Evolutionary conservation across 352 stramenopile genomes (phyloP), one percentile per base, ranked within the genome.

Genomic region (Phytophthora multivora): DNA sequence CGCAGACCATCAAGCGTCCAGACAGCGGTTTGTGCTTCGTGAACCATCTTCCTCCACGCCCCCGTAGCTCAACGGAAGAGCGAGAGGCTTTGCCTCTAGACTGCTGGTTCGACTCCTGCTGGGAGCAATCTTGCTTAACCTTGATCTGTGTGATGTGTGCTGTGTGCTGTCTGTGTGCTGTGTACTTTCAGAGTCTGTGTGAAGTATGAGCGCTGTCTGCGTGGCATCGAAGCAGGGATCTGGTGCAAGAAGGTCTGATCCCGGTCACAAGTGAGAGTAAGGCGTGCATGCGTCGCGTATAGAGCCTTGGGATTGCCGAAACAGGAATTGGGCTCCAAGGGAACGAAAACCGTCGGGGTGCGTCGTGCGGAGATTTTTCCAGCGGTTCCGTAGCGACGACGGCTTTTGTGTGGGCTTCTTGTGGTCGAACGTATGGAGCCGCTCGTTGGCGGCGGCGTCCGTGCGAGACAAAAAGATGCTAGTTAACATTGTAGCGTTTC

Each of bases 391-490:
- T 2, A 40, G 16, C 10, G 35, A 40, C 1, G 35, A 40, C 7
- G 47, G 18, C 26, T 54, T 43, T 3, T 11, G 4, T 11, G 31
- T 35, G 11, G 47, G 47, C 13, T 54, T 54, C 7, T 19, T 57
- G 9, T n/a, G 23, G 15, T 58, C 50, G 38, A 13, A 40, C 12
- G 12, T 11, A 11, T 38, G 7, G 2, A 48, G n/a, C 7, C 25
- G 38, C n/a, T 49, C 50, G 25, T 48, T 58, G 3, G 36, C 50
- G 4, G 50, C 23, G 4, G 25, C 36, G 15, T 49, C n/a, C n/a
- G n/a, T n/a, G n/a, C n/a, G n/a, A n/a, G n/a, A n/a, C n/a, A n/a
- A n/a, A n/a, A n/a, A n/a, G n/a, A n/a, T n/a, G n/a, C n/a, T n/a
- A n/a, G n/a, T n/a, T n/a, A n/a, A n/a, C n/a, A n/a, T n/a, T n/a